These are phyloP conservation scores for Corynascus novoguineensis DNA, from an alignment of 495 filamentous ascomycete genomes.

Conservation along the genomic window DNA sequence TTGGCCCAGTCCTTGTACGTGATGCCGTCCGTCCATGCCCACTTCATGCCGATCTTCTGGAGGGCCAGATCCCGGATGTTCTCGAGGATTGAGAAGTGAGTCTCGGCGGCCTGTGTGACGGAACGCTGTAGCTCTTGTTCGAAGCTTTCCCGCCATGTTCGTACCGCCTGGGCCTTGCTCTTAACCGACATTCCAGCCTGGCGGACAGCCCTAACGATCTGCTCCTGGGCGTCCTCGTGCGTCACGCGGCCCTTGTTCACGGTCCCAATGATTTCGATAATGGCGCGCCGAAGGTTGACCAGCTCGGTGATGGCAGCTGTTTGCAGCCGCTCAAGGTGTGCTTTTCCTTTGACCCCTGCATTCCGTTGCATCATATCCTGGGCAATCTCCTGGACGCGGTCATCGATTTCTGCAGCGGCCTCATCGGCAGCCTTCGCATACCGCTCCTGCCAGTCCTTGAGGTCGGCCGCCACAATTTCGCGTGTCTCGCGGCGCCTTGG, in stretches of 20 bases:
- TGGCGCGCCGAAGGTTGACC: constrained; percentile 58
- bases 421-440: constrained; percentile 78
- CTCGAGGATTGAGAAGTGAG: constrained; percentile 77
- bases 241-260: constrained; percentile 41
- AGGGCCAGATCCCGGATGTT: constrained; percentile 80
- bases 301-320: constrained; percentile 57
- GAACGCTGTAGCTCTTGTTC: constrained; percentile 62
- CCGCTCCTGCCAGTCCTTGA: constrained; percentile 75
- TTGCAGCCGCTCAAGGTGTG: constrained; percentile 63
- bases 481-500: constrained; percentile 47
- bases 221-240: constrained; percentile 55
- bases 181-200: constrained; percentile 71
- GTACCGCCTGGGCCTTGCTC: constrained; percentile 72
- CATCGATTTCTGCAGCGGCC: constrained; percentile 71
- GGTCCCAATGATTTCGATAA: constrained; percentile 55
- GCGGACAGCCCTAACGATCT: constrained; percentile 58
- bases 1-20: constrained; percentile 95
- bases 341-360: constrained; percentile 52
- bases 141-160: constrained; percentile 71
- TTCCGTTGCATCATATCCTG: constrained; percentile 50
- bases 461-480: constrained; percentile 68
- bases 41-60: constrained; percentile 94
- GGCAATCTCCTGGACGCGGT: constrained; percentile 58
- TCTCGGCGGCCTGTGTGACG: constrained; percentile 68
- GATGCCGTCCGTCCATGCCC: constrained; percentile 93